Evolutionary conservation across 148 eudicot genomes (phyloP), one percentile per base, ranked within the genome.

Genomic region (Salicornia ramosissima): DNA sequence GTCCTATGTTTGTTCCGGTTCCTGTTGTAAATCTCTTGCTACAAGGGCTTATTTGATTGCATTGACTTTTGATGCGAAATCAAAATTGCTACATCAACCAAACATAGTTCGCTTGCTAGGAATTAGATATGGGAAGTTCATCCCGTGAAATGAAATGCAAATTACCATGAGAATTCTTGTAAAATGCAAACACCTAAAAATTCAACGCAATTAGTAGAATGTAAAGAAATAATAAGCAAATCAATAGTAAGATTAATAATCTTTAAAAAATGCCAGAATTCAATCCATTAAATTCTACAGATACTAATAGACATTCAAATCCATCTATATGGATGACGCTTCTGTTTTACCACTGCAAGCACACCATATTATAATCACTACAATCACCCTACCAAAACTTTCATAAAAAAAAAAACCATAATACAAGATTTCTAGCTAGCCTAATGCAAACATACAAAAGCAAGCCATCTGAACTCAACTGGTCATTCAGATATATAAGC

Each of bases 341-440:
- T 60, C 64, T 33, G 25, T 14, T 28, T 33, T 29, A 49, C 63
- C 74, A 64, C 79, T 56, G 59, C 22, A 77, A 68, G 80, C 80
- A 72, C 77, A 60, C 75, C 60, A 68, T 53, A 54, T 36, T 67
- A 60, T 54, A 45, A 52, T 52, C 45, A 61, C 74, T 69, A 75
- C 26, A 64, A 68, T 71, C 64, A 72, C 24, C 77, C 81, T 69
- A 73, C 61, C 77, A 78, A 78, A 78, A 78, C 70, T 78, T 52
- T 69, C 58, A 40, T 60, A 72, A 72, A 43, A 43, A 66, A 55
- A 43, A 59, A 22, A 30, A 24, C 73, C 75, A 78, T 67, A 28
- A 72, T 68, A 73, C 65, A 78, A 26, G 60, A 42, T 43, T 21
- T 30, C 71, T 66, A 65, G 46, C 74, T 75, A 65, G 25, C 80